Evolutionary conservation across 2,329 filamentous ascomycete genomes (phyloP).

Genomic region (Penicillium crustosum): DNA sequence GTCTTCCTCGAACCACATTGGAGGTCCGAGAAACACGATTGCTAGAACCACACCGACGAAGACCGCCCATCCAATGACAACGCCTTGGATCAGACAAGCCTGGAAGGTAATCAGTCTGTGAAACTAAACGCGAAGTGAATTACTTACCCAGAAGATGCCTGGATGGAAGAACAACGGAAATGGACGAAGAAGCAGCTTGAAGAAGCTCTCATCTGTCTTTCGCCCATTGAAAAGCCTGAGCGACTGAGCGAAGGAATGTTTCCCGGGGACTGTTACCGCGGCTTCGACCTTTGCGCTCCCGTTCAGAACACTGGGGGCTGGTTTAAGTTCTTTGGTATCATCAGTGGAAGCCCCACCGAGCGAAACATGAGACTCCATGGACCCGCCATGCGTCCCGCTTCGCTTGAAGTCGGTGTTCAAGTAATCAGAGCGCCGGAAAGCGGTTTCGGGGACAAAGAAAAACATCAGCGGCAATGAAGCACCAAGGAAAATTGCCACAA

Average conservation of each 20-base stretch:
- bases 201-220: conserved; percentile 74
- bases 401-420: conserved; percentile 68
- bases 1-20: conserved; percentile 77
- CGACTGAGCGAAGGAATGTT: conserved; percentile 58
- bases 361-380: conserved; percentile 13
- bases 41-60: conserved; percentile 83
- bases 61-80: conserved; percentile 92
- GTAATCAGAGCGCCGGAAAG: conserved; percentile 65
- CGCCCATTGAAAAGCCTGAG: conserved; percentile 75
- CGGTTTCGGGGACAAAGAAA: conserved; percentile 81
- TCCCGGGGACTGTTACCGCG: conserved; percentile 41
- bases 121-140: conserved; percentile 27
- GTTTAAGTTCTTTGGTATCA: conserved; percentile 9
- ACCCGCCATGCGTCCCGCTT: conserved; percentile 28
- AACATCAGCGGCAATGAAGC: conserved; percentile 68
- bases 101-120: conserved; percentile 19
- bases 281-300: conserved; percentile 13
- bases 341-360: conserved; percentile 11
- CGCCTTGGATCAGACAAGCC: conserved; percentile 75
- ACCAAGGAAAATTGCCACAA: conserved; percentile 80
- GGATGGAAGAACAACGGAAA: conserved; percentile 82
- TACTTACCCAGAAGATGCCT: conserved; percentile 70
- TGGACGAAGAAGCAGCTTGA: conserved; percentile 65
- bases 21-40: conserved; percentile 77
- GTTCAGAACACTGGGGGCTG: background rate